A percentile compares a stretch with the other conserved stretches of the same genome.
Evolutionary conservation across 495 filamentous ascomycete species (phyloP).

Genomic region (Podospora conica): DNA sequence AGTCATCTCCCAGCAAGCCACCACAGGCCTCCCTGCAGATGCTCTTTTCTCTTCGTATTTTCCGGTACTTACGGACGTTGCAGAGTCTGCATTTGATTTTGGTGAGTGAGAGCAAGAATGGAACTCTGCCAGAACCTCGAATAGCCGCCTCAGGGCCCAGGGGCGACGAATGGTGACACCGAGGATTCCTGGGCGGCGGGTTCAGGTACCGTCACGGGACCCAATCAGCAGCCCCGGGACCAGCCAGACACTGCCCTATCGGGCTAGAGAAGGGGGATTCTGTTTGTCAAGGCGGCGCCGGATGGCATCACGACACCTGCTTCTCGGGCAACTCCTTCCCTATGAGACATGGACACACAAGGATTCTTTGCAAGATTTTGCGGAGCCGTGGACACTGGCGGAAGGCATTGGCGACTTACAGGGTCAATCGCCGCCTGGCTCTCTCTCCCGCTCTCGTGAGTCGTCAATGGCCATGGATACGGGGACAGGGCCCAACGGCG

Average conservation of each 20-base stretch:
- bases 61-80: too few species aligned
- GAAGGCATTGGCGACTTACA: conserved; percentile 5
- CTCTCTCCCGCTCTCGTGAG: neutral
- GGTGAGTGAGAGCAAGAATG: neutral
- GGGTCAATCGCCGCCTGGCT: neutral
- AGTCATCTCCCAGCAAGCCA: neutral
- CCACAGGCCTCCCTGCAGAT: neutral
- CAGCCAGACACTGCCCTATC: neutral
- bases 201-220: conserved; percentile 32
- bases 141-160: conserved; percentile 27
- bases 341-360: conserved; percentile 6
- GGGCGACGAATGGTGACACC: conserved; percentile 14
- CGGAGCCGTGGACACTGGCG: conserved; percentile 7
- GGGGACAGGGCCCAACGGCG: neutral
- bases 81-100: neutral
- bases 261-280: conserved; percentile 7
- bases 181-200: neutral
- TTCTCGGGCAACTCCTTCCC: conserved; percentile 17
- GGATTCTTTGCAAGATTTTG: neutral
- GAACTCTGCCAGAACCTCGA: conserved; percentile 25
- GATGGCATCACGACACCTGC: conserved; percentile 27
- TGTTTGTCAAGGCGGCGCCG: conserved; percentile 22
- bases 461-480: too few species aligned
- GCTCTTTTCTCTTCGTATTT: neutral
- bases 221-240: conserved; percentile 23